Base-by-base conservation (phyloP, 176 grass and related monocot genomes). In the Oryza meridionalis region DNA sequence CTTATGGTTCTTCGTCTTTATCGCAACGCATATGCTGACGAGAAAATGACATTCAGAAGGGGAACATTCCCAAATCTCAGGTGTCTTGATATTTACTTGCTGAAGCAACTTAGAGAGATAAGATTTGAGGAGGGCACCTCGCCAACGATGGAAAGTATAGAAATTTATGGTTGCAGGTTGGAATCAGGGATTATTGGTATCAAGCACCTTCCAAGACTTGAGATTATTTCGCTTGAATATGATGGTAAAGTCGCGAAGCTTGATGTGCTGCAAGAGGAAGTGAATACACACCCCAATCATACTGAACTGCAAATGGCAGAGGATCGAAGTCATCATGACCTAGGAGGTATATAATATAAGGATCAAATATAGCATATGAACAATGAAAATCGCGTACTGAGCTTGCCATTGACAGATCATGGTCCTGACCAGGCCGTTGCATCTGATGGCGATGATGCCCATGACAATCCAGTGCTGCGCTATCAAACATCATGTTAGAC, bases 41-140 rank as follows among this genome's bases (percentile, higher is more conserved):
- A 65, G 37, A 33, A 64, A 46, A 4, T 85, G 14, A 8, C 22
- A 42, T 79, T 85, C 12, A 1, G 9, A 24, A 10, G 0, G 1
- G 67, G 40, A 35, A 13, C 53, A 64, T 85, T 79, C 53, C 67
- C 19, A 47, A 21, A 33, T 19, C 67, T 85, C 19, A 70, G 10
- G 17, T 47, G 17, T 17, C 46, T 85, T 12, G 0, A 4, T 17
- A 14, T 70, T 32, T 0, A 0, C 0, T 0, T 0, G 2, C 0
- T 8, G 5, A 0, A 0, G 0, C 0, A 45, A 7, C 25, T 85
- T 19, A 62, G 5, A 38, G 75, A 6, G 27, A 31, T 72, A 8
- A 72, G 9, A 25, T 79, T 85, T 65, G 67, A 72, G 40, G 53
- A 63, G 13, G 67, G 40, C 13, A 0, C 53, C 51, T 65, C 40